Conservation (phyloP, 257 asterid species). For the Petunia axillaris region DNA sequence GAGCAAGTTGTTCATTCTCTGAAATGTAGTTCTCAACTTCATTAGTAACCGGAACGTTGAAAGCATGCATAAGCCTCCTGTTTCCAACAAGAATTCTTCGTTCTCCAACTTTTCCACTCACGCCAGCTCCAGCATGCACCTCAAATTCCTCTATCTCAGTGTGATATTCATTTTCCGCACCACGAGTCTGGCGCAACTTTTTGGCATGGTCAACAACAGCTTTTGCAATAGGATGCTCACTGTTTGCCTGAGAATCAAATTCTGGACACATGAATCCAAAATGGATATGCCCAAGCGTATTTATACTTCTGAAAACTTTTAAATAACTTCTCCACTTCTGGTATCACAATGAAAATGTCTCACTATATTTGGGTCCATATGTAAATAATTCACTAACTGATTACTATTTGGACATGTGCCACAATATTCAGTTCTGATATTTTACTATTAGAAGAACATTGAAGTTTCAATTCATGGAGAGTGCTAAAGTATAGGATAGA, state of each 20-base stretch:
- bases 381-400: not conserved
- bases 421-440: not conserved
- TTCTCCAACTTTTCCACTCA: constrained; percentile 77
- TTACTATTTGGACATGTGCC: constrained; percentile 9
- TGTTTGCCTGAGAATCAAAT: constrained; percentile 61
- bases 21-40: constrained; percentile 68
- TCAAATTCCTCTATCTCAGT: constrained; percentile 78
- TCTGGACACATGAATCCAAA: constrained; percentile 13
- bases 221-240: constrained; percentile 96
- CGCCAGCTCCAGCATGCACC: constrained; percentile 94
- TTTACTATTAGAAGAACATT: not conserved
- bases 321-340: not conserved
- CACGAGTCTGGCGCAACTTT: constrained; percentile 50
- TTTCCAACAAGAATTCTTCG: constrained; percentile 75
- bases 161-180: constrained; percentile 46
- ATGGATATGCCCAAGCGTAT: not conserved
- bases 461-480: not conserved
- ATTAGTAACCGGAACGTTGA: constrained; percentile 52
- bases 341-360: constrained; percentile 9
- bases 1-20: constrained; percentile 81
- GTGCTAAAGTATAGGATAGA: not conserved
- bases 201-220: constrained; percentile 90
- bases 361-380: not conserved
- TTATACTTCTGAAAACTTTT: not conserved
- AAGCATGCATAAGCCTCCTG: constrained; percentile 74